Evolutionary conservation across 352 stramenopile genomes (phyloP).

Genomic region (Globisporangium iwayamae): DNA sequence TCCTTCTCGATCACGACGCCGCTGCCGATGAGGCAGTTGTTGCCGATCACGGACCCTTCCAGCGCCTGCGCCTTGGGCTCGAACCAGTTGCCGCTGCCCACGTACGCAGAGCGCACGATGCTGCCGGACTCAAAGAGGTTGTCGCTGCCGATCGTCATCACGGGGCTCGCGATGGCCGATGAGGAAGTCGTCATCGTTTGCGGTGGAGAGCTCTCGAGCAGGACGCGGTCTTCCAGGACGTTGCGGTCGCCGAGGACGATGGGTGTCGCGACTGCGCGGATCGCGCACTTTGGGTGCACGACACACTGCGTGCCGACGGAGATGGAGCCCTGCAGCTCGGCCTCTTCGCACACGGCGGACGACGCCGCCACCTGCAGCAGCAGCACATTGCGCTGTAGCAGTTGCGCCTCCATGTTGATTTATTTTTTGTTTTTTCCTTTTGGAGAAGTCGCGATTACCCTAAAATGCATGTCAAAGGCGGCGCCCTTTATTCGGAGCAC

Average conservation of each 20-base stretch:
- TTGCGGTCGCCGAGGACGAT: constrained; percentile 66
- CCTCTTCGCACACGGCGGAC: constrained; percentile 47
- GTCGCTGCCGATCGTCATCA: constrained; percentile 53
- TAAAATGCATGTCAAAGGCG: too few species aligned
- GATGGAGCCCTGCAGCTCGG: constrained; percentile 39
- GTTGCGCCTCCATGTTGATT: too few species aligned
- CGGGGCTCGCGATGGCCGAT: constrained; percentile 7
- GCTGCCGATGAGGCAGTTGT: constrained; percentile 80
- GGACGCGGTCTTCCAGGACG: constrained; percentile 63
- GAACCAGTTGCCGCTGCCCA: constrained; percentile 76
- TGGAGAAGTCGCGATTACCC: too few species aligned
- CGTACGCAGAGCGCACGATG: constrained; percentile 42
- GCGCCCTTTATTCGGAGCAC: too few species aligned
- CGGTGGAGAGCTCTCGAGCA: constrained; percentile 27
- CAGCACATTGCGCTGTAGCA: too few species aligned
- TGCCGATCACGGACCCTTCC: constrained; percentile 61
- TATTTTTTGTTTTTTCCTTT: too few species aligned
- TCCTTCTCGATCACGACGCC: constrained; percentile 65
- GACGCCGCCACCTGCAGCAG: constrained; percentile 23
- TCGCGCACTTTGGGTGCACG: constrained; percentile 41
- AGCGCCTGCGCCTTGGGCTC: constrained; percentile 58
- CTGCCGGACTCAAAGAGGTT: constrained; percentile 83
- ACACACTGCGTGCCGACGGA: constrained; percentile 37
- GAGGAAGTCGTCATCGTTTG: neutral
- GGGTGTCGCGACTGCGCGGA: constrained; percentile 30